phyloP scores from a whole-genome alignment of 1,284 basidiomycete genomes.

The Xanthoconium separans region DNA sequence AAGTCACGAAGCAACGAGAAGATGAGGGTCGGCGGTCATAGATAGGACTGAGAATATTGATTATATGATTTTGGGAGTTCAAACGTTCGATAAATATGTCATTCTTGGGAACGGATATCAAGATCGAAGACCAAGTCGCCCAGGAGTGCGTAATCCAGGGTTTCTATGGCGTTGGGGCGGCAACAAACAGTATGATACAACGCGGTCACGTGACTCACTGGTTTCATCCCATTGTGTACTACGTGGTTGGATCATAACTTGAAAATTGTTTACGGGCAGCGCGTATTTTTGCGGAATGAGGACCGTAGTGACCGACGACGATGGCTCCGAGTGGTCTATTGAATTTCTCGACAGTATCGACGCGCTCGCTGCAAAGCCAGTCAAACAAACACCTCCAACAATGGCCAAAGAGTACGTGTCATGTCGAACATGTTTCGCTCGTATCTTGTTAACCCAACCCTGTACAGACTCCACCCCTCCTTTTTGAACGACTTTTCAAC shows the following conservation, averaged over 20 bases:
- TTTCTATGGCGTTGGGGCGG: too few species aligned
- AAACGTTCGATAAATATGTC: too few species aligned
- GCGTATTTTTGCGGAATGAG: constrained; percentile 18
- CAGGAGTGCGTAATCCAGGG: too few species aligned
- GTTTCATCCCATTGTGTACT: not conserved
- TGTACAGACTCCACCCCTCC: constrained; percentile 18
- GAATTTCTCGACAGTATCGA: constrained; percentile 29
- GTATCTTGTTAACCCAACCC: constrained; percentile 9
- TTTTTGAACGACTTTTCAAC: constrained; percentile 16
- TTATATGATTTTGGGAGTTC: too few species aligned
- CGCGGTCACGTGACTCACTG: too few species aligned
- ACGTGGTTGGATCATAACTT: too few species aligned
- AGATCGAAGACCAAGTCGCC: too few species aligned
- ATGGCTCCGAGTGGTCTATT: constrained; percentile 30
- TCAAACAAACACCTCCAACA: constrained; percentile 26
- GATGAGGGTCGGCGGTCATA: too few species aligned
- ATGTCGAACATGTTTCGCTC: constrained; percentile 13
- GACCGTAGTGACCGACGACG: constrained; percentile 12
- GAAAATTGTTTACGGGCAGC: not conserved
- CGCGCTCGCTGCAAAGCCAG: constrained; percentile 10
- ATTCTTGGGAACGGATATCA: too few species aligned
- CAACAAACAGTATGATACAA: too few species aligned
- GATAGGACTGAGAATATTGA: too few species aligned
- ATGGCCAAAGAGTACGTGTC: constrained; percentile 18
- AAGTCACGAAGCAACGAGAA: too few species aligned